Percentiles rank a stretch among this genome's conserved stretches.
phyloP scores from a whole-genome alignment of 1,284 basidiomycete species.

The Cutaneotrichosporon mucoides region DNA sequence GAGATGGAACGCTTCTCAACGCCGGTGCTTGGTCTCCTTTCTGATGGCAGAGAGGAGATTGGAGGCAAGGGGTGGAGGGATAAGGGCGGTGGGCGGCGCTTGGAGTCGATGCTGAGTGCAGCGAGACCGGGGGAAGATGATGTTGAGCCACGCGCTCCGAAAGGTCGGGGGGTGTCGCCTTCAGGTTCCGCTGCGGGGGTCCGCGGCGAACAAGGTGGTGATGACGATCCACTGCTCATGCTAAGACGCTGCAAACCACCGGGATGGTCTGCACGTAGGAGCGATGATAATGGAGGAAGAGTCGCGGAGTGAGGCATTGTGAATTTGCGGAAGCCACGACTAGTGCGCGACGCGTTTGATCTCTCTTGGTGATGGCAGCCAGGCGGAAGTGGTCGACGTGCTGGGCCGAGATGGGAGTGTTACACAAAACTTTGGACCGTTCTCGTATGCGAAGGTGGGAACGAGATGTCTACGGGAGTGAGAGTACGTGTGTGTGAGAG shows the following conservation, averaged over 20 bases:
- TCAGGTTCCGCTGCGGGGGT: background rate
- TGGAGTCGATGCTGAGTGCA: background rate
- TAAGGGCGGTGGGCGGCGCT: conserved; percentile 5
- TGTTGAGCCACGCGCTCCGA: background rate
- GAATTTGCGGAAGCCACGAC: background rate
- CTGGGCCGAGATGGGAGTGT: too few species aligned
- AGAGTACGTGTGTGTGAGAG: background rate
- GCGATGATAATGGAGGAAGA: background rate
- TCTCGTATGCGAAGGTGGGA: background rate
- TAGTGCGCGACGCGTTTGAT: background rate
- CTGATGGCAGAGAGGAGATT: background rate
- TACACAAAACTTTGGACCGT: background rate
- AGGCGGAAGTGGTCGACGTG: too few species aligned
- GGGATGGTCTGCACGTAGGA: background rate
- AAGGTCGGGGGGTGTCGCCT: background rate
- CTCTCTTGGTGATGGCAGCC: too few species aligned
- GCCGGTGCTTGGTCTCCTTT: conserved; percentile 1
- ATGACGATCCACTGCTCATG: background rate
- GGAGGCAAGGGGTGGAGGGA: conserved; percentile 1
- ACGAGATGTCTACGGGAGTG: background rate
- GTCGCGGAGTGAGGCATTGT: background rate
- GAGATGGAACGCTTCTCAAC: conserved; percentile 15
- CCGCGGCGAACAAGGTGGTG: conserved; percentile 1
- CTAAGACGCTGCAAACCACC: background rate
- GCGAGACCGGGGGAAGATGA: background rate